Evolutionary conservation across 306 rosid genomes (phyloP), one percentile per base, ranked within the genome.

Genomic region (Quillaja saponaria): DNA sequence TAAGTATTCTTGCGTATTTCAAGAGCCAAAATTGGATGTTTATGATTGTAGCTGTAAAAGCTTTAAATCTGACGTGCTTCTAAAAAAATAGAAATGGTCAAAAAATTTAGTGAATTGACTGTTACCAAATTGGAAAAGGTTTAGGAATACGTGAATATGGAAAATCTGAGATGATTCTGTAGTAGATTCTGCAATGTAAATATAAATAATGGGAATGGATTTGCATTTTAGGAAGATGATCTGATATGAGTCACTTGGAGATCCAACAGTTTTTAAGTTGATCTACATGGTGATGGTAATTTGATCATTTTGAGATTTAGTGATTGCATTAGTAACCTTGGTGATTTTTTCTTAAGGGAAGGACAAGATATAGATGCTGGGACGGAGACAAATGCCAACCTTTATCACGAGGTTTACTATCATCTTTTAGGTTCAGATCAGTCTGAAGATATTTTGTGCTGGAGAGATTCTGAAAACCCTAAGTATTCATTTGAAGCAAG

Each of bases 371-470:
- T 70, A 38, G 95, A 89, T 61, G 95, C 95, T 70, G 99, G 96
- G 49, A 89, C 99, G 1, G 96, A 89, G 81, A 92, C 96, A 49
- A 67, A 81, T 56, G 8, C 82, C 34, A 92, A 89, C 77, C 94
- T 86, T 60, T 61, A 83, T 72, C 96, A 86, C 31, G 86, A 92
- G 64, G 63, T 92, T 21, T 81, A 80, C 73, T 92, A 92, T 76
- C 99, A 92, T 77, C 74, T 84, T 63, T 67, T 92, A 80, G 95
- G 96, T 11, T 84, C 82, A 0, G 82, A 86, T 78, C 99, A 92
- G 49, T 89, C 91, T 0, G 75, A 85, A 61, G 99, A 92, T 80
- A 67, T 92, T 48, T 75, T 92, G 56, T 86, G 96, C 64, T 92
- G 96, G 96, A 86, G 61, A 71, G 99, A 92, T 71, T 48, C 77